These are phyloP conservation scores for Adansonia rubrostipa DNA, from an alignment of 441 rosid species.

Conservation along the genomic window DNA sequence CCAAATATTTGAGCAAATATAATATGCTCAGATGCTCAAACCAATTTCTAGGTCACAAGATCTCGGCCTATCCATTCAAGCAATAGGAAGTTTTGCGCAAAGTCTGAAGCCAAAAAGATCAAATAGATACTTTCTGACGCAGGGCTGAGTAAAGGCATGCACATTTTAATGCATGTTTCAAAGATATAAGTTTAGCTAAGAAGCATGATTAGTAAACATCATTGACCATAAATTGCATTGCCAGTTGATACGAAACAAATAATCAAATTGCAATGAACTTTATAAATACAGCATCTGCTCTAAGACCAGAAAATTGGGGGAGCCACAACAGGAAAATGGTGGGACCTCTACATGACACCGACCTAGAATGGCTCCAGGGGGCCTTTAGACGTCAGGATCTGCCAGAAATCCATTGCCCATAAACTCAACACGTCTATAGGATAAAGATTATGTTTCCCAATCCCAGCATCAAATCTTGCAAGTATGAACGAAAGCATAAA, in stretches of 20 bases:
- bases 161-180: background rate
- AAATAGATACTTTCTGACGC: background rate
- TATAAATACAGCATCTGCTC: background rate
- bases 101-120: constrained; percentile 2
- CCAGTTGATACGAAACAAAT: background rate
- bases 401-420: constrained; percentile 47
- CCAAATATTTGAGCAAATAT: background rate
- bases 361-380: constrained; percentile 23
- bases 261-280: background rate
- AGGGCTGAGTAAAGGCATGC: background rate
- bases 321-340: constrained; percentile 20
- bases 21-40: background rate
- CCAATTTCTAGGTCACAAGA: background rate
- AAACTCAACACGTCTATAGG: constrained; percentile 34
- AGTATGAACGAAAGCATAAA: constrained; percentile 17
- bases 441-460: constrained; percentile 42
- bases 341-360: constrained; percentile 32
- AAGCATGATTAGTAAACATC: background rate
- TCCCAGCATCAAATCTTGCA: constrained; percentile 31
- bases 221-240: background rate
- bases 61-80: constrained; percentile 2
- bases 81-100: background rate
- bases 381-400: constrained; percentile 29
- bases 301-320: background rate
- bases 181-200: background rate